Base-by-base conservation (phyloP, 1,139 yeast genomes). In the Candida glucosophila region DNA sequence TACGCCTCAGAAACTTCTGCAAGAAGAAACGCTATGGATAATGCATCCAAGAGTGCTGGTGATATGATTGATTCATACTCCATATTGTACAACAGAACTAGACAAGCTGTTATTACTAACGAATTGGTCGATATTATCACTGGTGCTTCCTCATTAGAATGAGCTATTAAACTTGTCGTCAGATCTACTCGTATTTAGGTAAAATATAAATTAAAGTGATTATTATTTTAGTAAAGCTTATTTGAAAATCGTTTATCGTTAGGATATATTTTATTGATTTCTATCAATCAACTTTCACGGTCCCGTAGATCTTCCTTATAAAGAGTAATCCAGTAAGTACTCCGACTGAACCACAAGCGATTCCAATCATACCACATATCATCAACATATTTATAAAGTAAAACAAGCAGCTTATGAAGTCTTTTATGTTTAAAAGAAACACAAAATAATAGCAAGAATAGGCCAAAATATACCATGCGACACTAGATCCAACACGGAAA, bases 1-100 rank as follows among this genome's bases (percentile, higher is more conserved):
- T 88, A 90, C 61, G 97, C 98, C 40, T 83, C 97, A 32, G 98
- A 90, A 72, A 73, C 88, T 47, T 81, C 94, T 43, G 96, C 98
- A 37, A 86, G 98, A 77, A 88, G 98, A 78, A 88, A 86, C 59
- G 98, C 98, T 49, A 90, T 90, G 98, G 98, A 90, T 66, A 90
- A 88, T 56, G 98, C 98, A 40, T 86, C 97, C 47, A 90, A 90
- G 93, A 90, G 88, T 58, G 98, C 98, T 40, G 95, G 95, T 67
- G 98, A 90, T 49, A 90, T 90, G 98, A 90, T 90, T 56, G 78
- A 74, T 68, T 78, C 74, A 55, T 88, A 83, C 80, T 79, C 97
- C 44, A 90, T 90, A 61, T 77, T 88, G 63, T 90, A 90, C 70
- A 90, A 90, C 88, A 88, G 98, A 77, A 83, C 97, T 58, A 88